Evolutionary conservation across 139 green algal genomes (phyloP).

Genomic region (Chlorella sp.): DNA sequence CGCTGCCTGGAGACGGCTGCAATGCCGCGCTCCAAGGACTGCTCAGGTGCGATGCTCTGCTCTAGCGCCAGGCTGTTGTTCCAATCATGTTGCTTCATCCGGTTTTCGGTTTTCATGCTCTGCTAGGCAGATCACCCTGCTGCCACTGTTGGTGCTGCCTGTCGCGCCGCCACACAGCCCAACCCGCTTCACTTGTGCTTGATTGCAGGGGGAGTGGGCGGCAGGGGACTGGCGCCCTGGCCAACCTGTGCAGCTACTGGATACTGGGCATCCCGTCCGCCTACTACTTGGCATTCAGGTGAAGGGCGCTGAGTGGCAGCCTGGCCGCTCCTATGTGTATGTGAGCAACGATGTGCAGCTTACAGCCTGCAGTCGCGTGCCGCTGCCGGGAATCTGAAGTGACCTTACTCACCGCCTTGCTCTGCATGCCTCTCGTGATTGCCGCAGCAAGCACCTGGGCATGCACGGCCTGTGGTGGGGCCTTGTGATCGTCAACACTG

Average conservation of each 20-base stretch:
- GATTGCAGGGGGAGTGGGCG: not conserved
- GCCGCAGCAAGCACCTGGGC: slow-evolving; percentile 29
- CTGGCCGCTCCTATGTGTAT: too few species aligned
- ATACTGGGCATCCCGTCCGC: slow-evolving; percentile 62
- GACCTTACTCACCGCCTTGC: too few species aligned
- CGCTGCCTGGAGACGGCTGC: slow-evolving; percentile 57
- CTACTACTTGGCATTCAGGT: slow-evolving; percentile 57
- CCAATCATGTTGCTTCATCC: too few species aligned
- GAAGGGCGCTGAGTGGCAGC: too few species aligned
- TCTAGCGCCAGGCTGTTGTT: too few species aligned
- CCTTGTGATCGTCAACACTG: slow-evolving; percentile 41
- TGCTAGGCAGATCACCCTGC: too few species aligned
- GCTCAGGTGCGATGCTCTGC: not conserved
- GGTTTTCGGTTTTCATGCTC: too few species aligned
- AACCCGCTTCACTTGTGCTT: too few species aligned
- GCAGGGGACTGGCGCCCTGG: slow-evolving; percentile 13
- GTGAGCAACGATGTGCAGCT: too few species aligned
- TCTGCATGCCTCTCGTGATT: not conserved
- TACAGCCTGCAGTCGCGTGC: too few species aligned
- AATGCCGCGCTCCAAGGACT: slow-evolving; percentile 57
- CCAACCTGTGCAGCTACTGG: slow-evolving; percentile 58
- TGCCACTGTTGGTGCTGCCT: not conserved
- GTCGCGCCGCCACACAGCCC: too few species aligned
- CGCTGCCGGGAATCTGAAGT: too few species aligned
- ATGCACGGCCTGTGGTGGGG: slow-evolving; percentile 64